Base-by-base conservation (phyloP, 2,329 filamentous ascomycete genomes). In the Alternaria novae-zelandiae region DNA sequence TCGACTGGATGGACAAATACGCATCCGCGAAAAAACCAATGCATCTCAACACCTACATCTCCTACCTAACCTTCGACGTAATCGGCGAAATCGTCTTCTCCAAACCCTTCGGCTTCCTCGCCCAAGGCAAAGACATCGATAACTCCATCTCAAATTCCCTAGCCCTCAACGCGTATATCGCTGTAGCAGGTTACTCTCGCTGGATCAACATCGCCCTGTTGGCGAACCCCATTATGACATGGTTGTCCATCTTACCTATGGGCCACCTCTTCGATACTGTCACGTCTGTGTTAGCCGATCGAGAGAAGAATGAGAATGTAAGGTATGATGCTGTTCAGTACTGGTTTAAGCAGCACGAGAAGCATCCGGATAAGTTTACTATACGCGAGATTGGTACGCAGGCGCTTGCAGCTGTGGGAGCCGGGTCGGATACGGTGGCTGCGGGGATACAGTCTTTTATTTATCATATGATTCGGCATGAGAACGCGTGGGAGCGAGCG, bases 201-300 rank as follows among this genome's bases (percentile, higher is more conserved):
- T 57, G 64, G 61, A 9, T 54, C 41, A 59, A 59, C 28, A 54
- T 54, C 6, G 57, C 57, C 12, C 75, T 78, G 10, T 62, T 82
- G 2, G 75, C 77, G 1, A 80, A 82, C 50, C 80, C 80, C 0
- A 64, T 82, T 9, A 73, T 82, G 30, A 79, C 73, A 21, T 74
- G 73, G 12, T 61, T 81, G 3, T 74, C 77, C 4, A 67, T 82
- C 2, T 72, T 77, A 46, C 80, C 80, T 1, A 71, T 73, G 4
- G 75, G 75, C 8, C 79, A 82, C 56, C 74, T 81, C n/a, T 79
- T 82, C 50, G 77, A 82, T 41, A 82, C 79, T 0, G 74, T 71
- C 12, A 58, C 76, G 12, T 66, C 68, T 0, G 79, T 78, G 13
- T 69, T 82, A 10, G 67, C 78, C 7, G 61, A 63, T 1, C 72